Conservation (phyloP, 768 basidiomycete genomes). For the Sistotremastrum suecicum region DNA sequence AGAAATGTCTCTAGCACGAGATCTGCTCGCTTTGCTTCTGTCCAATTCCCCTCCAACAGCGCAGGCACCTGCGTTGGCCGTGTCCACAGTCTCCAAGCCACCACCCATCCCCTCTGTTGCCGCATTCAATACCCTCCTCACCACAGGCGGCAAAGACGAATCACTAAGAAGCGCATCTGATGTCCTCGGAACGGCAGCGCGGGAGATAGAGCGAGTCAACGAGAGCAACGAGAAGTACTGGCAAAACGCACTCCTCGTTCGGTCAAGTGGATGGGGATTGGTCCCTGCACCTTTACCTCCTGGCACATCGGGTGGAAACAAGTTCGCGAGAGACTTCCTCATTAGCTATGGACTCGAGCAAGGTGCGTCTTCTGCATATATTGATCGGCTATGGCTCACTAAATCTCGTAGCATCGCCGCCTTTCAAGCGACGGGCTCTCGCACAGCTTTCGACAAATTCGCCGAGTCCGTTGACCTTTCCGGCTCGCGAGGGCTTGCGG, state of each 20-base stretch:
- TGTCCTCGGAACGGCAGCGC: conserved; percentile 56
- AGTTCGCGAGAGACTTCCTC: conserved; percentile 68
- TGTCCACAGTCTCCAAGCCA: conserved; percentile 54
- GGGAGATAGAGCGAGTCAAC: conserved; percentile 50
- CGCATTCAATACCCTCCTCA: conserved; percentile 57
- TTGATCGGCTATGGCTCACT: background rate
- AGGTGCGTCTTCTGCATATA: conserved; percentile 33
- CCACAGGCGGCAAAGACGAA: conserved; percentile 70
- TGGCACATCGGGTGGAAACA: conserved; percentile 39
- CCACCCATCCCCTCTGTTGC: conserved; percentile 48
- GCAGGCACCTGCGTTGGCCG: conserved; percentile 29
- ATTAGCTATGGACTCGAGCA: conserved; percentile 73
- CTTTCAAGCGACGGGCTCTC: conserved; percentile 56
- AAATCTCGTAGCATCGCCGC: conserved; percentile 34
- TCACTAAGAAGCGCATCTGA: conserved; percentile 60
- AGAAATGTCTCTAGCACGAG: conserved; percentile 67
- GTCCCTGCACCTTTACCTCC: conserved; percentile 64
- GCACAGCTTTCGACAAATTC: conserved; percentile 41
- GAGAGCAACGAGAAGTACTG: conserved; percentile 61
- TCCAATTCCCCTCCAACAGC: conserved; percentile 24
- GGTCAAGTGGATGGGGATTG: conserved; percentile 67
- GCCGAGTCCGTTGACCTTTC: conserved; percentile 39
- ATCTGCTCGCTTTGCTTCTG: conserved; percentile 49
- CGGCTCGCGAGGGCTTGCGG: conserved; percentile 47
- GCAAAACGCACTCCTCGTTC: conserved; percentile 57